Evolutionary conservation across 352 stramenopile species (phyloP).

Genomic region (Phytopythium oedochilum): DNA sequence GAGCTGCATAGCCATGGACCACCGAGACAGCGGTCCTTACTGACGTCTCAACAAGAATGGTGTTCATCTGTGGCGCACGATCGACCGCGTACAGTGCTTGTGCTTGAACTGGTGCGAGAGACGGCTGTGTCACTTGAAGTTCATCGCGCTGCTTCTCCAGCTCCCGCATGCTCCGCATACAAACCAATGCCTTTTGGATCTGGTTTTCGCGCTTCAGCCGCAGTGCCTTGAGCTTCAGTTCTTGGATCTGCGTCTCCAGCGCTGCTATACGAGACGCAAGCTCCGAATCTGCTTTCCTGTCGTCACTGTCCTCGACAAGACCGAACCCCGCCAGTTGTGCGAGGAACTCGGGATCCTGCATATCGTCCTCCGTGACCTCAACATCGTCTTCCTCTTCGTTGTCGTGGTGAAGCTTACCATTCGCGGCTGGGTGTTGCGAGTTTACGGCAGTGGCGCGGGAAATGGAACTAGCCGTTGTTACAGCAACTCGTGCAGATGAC

Average conservation of each 20-base stretch:
- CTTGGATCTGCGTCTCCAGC: slow-evolving; percentile 40
- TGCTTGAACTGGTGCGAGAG: not conserved
- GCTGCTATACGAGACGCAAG: slow-evolving; percentile 10
- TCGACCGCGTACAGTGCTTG: not conserved
- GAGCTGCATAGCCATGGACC: slow-evolving; percentile 11
- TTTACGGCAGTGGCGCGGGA: not conserved
- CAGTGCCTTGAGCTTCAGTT: slow-evolving; percentile 42
- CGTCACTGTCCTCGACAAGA: slow-evolving; percentile 13
- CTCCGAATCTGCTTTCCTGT: not conserved
- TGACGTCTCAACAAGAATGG: not conserved
- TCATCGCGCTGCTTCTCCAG: slow-evolving; percentile 32
- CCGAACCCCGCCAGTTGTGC: slow-evolving; percentile 52
- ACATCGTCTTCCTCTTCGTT: slow-evolving; percentile 26
- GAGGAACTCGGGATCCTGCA: slow-evolving; percentile 65
- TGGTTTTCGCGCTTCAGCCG: slow-evolving; percentile 47
- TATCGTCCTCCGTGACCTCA: slow-evolving; percentile 76
- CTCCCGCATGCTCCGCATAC: slow-evolving; percentile 57
- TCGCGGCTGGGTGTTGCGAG: too few relatives aligned
- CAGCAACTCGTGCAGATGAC: not conserved
- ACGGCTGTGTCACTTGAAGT: not conserved
- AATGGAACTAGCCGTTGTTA: not conserved
- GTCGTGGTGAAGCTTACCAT: not conserved
- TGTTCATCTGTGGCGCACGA: not conserved
- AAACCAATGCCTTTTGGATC: slow-evolving; percentile 49
- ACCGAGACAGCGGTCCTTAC: slow-evolving; percentile 3